phyloP scores from a whole-genome alignment of 352 stramenopile genomes.

The Phytophthora quininea region DNA sequence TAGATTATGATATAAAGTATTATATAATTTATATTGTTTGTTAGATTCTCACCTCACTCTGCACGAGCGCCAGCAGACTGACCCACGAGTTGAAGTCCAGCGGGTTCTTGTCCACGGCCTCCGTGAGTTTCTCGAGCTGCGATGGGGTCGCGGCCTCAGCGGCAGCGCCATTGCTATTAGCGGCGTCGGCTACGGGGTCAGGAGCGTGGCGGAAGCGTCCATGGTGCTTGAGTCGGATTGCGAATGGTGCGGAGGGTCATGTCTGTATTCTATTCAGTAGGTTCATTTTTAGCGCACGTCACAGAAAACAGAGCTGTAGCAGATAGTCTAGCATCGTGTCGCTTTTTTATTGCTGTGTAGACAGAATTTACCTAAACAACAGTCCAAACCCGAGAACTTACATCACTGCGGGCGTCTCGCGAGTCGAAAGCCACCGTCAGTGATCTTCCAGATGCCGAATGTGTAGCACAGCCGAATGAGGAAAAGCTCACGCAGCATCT shows the following conservation, averaged over 20 bases:
- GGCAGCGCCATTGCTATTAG: conserved; percentile 8
- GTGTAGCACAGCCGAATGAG: conserved; percentile 91
- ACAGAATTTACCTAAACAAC: too few relatives aligned
- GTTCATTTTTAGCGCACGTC: too few relatives aligned
- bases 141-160: conserved; percentile 23
- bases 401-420: conserved; percentile 26
- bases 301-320: too few relatives aligned
- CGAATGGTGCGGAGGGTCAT: too few relatives aligned
- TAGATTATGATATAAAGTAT: background rate
- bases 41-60: conserved; percentile 54
- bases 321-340: too few relatives aligned
- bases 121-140: conserved; percentile 55
- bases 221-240: conserved; percentile 8
- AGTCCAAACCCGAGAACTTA: too few relatives aligned
- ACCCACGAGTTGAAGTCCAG: conserved; percentile 86
- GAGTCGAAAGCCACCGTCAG: conserved; percentile 74
- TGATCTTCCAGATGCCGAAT: conserved; percentile 85
- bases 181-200: conserved; percentile 8
- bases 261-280: too few relatives aligned
- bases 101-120: conserved; percentile 67
- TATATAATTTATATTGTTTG: background rate
- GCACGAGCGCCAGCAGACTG: conserved; percentile 69
- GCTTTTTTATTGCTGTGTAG: too few relatives aligned
- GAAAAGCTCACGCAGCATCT: conserved; percentile 93
- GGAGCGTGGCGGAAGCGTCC: conserved; percentile 25